These are phyloP conservation scores for Alternaria viburni DNA, from an alignment of 2,329 filamentous ascomycete genomes.

Conservation along the genomic window DNA sequence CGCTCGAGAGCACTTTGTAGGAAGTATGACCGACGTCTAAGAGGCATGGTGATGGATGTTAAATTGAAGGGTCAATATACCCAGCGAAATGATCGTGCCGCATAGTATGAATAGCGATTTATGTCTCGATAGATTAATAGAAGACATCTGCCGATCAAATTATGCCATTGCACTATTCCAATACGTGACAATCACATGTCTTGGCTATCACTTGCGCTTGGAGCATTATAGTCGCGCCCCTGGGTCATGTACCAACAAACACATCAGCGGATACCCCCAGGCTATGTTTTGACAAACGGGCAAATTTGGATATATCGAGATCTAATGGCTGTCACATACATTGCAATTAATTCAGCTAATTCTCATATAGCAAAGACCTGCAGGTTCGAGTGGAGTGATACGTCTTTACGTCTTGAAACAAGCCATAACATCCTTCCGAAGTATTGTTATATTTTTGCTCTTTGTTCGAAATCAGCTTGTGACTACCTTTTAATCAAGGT, in stretches of 20 bases:
- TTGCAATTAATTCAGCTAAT: neutral
- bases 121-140: neutral
- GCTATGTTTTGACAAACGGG: too few species aligned
- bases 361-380: neutral
- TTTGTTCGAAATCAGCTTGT: neutral
- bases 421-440: neutral
- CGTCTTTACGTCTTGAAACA: neutral
- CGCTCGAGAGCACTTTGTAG: conserved; percentile 38
- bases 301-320: too few species aligned
- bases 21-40: neutral
- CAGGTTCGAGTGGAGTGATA: neutral
- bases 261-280: too few species aligned
- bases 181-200: neutral
- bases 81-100: neutral
- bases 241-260: too few species aligned
- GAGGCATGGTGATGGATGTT: neutral
- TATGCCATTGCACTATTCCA: neutral
- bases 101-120: neutral
- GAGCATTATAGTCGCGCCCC: too few species aligned
- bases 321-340: too few species aligned
- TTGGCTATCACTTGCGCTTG: neutral
- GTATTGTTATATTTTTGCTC: neutral
- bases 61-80: neutral
- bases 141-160: neutral
- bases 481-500: too few species aligned